A percentile compares a stretch with the other conserved stretches of the same genome.
Conservation (phyloP, 2,329 filamentous ascomycete species). For the Colletotrichum higginsianum region DNA sequence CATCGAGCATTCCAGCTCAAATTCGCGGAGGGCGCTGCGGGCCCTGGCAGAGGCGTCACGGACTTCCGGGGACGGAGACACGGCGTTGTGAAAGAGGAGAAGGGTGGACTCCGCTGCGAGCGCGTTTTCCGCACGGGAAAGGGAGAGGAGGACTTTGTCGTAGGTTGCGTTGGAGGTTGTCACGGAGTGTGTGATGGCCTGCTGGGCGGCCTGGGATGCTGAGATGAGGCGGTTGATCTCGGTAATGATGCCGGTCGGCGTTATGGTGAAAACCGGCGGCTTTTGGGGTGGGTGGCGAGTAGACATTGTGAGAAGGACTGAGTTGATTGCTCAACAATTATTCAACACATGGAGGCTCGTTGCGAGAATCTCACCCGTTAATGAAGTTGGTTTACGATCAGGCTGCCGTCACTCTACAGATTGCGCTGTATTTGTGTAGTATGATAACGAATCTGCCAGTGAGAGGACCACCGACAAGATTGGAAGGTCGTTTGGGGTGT, state of each 20-base stretch:
- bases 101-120: background rate
- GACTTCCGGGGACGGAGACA: conserved; percentile 10
- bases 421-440: too few species aligned
- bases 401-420: too few species aligned
- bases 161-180: conserved; percentile 15
- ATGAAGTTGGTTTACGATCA: too few species aligned
- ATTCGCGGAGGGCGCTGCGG: conserved; percentile 4
- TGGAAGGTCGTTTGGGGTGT: background rate
- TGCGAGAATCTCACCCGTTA: background rate
- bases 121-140: conserved; percentile 22
- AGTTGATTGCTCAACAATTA: background rate
- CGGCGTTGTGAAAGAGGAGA: conserved; percentile 23
- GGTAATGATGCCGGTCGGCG: background rate
- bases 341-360: background rate
- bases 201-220: background rate
- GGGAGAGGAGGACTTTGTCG: conserved; percentile 9
- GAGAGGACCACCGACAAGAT: background rate
- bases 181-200: background rate
- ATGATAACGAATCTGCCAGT: background rate
- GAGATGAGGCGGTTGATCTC: background rate
- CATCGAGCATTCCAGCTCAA: background rate
- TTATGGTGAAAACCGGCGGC: conserved; percentile 10
- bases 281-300: background rate
- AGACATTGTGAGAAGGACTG: background rate
- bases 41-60: conserved; percentile 23